Conservation (phyloP, 192 early-diverging fungal species). For the Coemansia guatemalensis region DNA sequence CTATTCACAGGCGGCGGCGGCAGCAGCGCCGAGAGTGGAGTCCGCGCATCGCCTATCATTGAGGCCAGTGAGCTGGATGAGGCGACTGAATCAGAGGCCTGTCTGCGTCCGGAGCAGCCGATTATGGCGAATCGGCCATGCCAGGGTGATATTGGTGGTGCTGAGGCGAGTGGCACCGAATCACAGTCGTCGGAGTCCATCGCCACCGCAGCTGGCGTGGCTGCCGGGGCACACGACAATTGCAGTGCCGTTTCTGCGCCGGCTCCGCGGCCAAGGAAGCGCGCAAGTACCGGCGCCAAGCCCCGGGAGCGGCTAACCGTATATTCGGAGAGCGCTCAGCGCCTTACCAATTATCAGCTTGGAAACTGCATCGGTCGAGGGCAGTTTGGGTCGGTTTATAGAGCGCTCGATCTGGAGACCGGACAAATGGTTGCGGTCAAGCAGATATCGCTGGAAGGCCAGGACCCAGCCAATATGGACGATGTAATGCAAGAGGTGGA, state of each 20-base stretch:
- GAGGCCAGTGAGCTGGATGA: constrained; percentile 4
- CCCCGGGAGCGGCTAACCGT: constrained; percentile 54
- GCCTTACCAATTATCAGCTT: constrained; percentile 61
- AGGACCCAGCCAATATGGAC: constrained; percentile 63
- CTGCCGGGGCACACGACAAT: neutral
- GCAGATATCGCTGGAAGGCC: constrained; percentile 73
- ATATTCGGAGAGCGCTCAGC: constrained; percentile 38
- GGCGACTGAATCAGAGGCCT: neutral
- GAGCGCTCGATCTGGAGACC: constrained; percentile 75
- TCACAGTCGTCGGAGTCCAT: neutral
- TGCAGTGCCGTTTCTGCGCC: neutral
- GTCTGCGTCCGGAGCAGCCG: neutral
- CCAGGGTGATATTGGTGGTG: neutral
- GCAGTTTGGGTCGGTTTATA: constrained; percentile 87
- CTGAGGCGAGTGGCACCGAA: neutral
- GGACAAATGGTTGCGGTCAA: constrained; percentile 88
- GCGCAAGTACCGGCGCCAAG: constrained; percentile 18
- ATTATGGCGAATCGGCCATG: neutral
- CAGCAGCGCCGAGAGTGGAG: neutral
- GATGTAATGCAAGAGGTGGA: constrained; percentile 87
- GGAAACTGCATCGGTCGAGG: constrained; percentile 90
- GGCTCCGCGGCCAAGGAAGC: constrained; percentile 22
- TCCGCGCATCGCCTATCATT: neutral
- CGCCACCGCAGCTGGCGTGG: neutral
- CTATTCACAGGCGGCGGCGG: constrained; percentile 31